phyloP scores from a whole-genome alignment of 768 basidiomycete species.

The Xerocomus potaroensis region DNA sequence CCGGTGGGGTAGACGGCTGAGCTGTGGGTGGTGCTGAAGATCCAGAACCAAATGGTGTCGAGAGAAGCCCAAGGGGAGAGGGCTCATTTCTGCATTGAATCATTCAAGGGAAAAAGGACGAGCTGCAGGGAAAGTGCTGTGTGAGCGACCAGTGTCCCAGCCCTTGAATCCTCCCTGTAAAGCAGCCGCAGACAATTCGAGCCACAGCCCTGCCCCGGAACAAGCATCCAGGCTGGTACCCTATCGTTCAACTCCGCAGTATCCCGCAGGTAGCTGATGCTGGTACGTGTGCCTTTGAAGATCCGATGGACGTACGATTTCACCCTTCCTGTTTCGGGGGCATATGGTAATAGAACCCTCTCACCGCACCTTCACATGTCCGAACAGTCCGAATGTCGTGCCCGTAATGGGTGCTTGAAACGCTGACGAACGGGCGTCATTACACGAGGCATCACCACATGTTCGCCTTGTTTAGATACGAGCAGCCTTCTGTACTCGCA shows the following conservation, averaged over 20 bases:
- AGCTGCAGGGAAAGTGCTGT: neutral
- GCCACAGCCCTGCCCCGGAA: too few species aligned
- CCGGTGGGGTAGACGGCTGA: neutral
- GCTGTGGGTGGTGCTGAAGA: neutral
- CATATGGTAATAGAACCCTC: neutral
- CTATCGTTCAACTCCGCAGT: neutral
- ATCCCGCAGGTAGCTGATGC: neutral
- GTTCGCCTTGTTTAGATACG: neutral
- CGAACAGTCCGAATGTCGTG: neutral
- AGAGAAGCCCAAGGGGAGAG: neutral
- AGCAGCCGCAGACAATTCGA: neutral
- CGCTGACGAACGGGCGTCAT: neutral
- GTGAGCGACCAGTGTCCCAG: neutral
- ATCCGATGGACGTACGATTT: slow-evolving; percentile 2
- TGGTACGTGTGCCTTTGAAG: neutral
- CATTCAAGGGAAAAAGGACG: neutral
- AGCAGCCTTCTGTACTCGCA: neutral
- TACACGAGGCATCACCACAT: neutral
- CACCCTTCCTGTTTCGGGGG: neutral
- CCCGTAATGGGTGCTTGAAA: neutral
- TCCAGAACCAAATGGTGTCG: neutral
- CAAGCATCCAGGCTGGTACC: too few species aligned
- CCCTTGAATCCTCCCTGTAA: neutral
- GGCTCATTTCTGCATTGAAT: neutral
- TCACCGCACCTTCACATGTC: neutral